phyloP scores from a whole-genome alignment of 768 basidiomycete genomes.

The Rhizopogon salebrosus region DNA sequence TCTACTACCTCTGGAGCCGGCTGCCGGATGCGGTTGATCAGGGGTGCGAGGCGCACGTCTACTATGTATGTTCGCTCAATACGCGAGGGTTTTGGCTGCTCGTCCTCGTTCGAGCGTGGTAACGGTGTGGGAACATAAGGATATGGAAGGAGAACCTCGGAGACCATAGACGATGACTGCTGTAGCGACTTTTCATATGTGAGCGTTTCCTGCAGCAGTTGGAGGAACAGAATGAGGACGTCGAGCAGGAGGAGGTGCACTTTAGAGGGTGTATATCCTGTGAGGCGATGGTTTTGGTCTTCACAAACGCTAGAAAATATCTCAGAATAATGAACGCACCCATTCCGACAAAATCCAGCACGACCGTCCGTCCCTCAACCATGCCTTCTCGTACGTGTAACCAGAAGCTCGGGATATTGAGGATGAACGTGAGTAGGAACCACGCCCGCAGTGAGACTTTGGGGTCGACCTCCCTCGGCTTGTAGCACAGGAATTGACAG shows the following conservation, averaged over 20 bases:
- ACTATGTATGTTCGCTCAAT: constrained; percentile 45
- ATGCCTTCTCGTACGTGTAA: constrained; percentile 49
- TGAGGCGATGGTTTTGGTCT: not conserved
- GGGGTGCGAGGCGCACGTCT: constrained; percentile 52
- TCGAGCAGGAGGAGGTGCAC: constrained; percentile 64
- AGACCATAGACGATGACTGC: constrained; percentile 34
- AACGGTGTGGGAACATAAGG: constrained; percentile 18
- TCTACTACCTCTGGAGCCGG: constrained; percentile 38
- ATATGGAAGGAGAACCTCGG: constrained; percentile 34
- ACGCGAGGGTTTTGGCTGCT: constrained; percentile 17
- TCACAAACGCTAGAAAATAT: not conserved
- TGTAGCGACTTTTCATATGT: constrained; percentile 54
- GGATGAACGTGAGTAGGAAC: constrained; percentile 50
- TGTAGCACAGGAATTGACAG: constrained; percentile 58
- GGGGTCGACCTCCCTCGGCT: constrained; percentile 62
- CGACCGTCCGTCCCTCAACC: constrained; percentile 52
- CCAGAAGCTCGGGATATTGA: constrained; percentile 60
- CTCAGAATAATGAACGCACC: constrained; percentile 32
- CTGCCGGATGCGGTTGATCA: constrained; percentile 53
- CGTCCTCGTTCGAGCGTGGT: constrained; percentile 20
- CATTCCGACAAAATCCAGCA: constrained; percentile 78
- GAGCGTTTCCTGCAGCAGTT: constrained; percentile 60
- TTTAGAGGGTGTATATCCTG: constrained; percentile 61
- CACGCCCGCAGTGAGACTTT: constrained; percentile 65
- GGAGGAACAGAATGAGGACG: constrained; percentile 60